phyloP scores from a whole-genome alignment of 495 filamentous ascomycete genomes.

The Tuber borchii region DNA sequence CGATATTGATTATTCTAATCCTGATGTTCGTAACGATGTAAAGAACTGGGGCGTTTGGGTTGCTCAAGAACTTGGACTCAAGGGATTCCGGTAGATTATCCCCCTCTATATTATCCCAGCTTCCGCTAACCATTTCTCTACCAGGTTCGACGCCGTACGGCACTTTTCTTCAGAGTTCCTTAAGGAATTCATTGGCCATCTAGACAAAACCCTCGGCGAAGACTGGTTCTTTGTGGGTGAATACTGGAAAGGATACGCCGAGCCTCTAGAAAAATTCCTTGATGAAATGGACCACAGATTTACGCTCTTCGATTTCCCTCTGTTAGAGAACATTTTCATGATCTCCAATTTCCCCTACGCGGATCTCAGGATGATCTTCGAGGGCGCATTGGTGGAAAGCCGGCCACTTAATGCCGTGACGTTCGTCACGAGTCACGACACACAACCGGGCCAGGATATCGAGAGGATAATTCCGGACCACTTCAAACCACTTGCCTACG shows the following conservation, averaged over 20 bases:
- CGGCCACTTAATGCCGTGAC: constrained; percentile 60
- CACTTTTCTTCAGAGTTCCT: constrained; percentile 64
- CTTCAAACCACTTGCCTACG: constrained; percentile 58
- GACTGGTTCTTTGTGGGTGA: constrained; percentile 67
- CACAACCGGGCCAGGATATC: constrained; percentile 56
- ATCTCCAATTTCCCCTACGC: constrained; percentile 50
- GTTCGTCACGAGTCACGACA: constrained; percentile 53
- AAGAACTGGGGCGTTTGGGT: constrained; percentile 65
- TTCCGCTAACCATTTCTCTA: neutral
- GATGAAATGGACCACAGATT: constrained; percentile 55
- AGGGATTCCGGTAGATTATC: constrained; percentile 53
- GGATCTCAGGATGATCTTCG: constrained; percentile 58
- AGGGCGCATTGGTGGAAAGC: constrained; percentile 53
- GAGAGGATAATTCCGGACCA: constrained; percentile 39
- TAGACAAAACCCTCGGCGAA: constrained; percentile 49
- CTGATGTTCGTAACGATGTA: constrained; percentile 59
- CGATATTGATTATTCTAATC: constrained; percentile 61
- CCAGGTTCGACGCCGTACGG: constrained; percentile 61
- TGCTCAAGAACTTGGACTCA: constrained; percentile 51
- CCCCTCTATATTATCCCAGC: neutral
- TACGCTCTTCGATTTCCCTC: constrained; percentile 60
- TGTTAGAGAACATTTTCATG: constrained; percentile 58
- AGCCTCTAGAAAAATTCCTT: constrained; percentile 54
- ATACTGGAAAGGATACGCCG: constrained; percentile 60
- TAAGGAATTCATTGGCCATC: constrained; percentile 51